phyloP scores from a whole-genome alignment of 805 yeast genomes.

The Tetrapisispora arboricola region DNA sequence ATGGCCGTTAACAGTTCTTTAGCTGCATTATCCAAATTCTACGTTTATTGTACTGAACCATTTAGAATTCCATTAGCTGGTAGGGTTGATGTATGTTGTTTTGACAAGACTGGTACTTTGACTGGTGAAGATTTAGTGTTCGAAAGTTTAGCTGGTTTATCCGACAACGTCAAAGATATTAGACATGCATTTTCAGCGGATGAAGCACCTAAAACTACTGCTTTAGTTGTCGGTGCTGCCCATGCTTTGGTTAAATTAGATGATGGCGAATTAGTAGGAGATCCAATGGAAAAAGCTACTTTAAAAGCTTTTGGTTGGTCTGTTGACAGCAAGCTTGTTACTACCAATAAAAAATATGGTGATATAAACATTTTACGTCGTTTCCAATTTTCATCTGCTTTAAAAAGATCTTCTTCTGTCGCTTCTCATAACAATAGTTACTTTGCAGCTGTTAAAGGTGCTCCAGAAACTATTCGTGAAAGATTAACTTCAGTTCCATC shows the following conservation, averaged over 20 bases:
- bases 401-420: constrained; percentile 88
- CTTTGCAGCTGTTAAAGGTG: constrained; percentile 89
- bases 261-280: constrained; percentile 97
- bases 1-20: constrained; percentile 94
- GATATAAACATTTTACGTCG: constrained; percentile 74
- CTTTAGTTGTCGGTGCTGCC: constrained; percentile 79
- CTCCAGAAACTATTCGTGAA: constrained; percentile 86
- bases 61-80: constrained; percentile 97
- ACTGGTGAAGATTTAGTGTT: constrained; percentile 94
- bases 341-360: constrained; percentile 36
- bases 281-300: constrained; percentile 98
- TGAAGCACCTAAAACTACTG: constrained; percentile 61
- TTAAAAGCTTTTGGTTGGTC: constrained; percentile 79
- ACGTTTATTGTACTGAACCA: constrained; percentile 95
- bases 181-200: constrained; percentile 41
- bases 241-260: constrained; percentile 92
- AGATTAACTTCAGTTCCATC: constrained; percentile 67
- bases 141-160: constrained; percentile 89
- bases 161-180: constrained; percentile 35
- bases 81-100: constrained; percentile 95
- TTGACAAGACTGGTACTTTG: constrained; percentile 95
- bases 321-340: constrained; percentile 66
- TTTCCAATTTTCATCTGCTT: constrained; percentile 92
- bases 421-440: constrained; percentile 47
- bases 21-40: constrained; percentile 76